A percentile compares a stretch with the other conserved stretches of the same genome.
phyloP scores from a whole-genome alignment of 1,139 yeast genomes.

The Candida mesenterica region DNA sequence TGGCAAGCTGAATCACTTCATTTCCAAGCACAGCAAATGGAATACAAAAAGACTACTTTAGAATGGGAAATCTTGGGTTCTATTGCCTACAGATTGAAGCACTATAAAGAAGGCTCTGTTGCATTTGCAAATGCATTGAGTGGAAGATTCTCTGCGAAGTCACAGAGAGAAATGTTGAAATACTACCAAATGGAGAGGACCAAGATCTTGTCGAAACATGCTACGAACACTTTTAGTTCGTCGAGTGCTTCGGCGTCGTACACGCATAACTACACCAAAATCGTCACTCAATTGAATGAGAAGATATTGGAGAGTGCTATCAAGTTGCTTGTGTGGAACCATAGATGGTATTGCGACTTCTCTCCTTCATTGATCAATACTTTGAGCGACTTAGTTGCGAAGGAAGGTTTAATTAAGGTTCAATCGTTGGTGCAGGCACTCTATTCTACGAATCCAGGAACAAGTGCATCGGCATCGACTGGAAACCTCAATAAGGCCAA shows the following conservation, averaged over 20 bases:
- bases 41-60: conserved; percentile 72
- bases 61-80: conserved; percentile 95
- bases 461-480: conserved; percentile 22
- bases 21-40: conserved; percentile 69
- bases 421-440: conserved; percentile 74
- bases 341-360: conserved; percentile 94
- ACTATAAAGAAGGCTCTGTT: conserved; percentile 74
- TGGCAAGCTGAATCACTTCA: conserved; percentile 85
- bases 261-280: conserved; percentile 37
- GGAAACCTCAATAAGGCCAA: conserved; percentile 4
- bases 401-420: conserved; percentile 76
- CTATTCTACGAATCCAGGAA: conserved; percentile 36
- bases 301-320: conserved; percentile 69
- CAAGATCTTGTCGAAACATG: conserved; percentile 34
- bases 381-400: conserved; percentile 61
- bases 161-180: conserved; percentile 71
- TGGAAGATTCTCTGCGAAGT: conserved; percentile 77
- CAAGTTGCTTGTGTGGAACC: conserved; percentile 88
- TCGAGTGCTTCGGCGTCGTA: conserved; percentile 16
- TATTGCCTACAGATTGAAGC: conserved; percentile 75
- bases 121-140: conserved; percentile 79
- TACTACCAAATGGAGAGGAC: conserved; percentile 54
- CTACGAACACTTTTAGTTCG: conserved; percentile 17
- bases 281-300: conserved; percentile 52
- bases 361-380: conserved; percentile 62